Percentiles rank a stretch among this genome's conserved stretches.
Evolutionary conservation across 2,329 filamentous ascomycete genomes (phyloP).

Genomic region (Pezicula carpinea): DNA sequence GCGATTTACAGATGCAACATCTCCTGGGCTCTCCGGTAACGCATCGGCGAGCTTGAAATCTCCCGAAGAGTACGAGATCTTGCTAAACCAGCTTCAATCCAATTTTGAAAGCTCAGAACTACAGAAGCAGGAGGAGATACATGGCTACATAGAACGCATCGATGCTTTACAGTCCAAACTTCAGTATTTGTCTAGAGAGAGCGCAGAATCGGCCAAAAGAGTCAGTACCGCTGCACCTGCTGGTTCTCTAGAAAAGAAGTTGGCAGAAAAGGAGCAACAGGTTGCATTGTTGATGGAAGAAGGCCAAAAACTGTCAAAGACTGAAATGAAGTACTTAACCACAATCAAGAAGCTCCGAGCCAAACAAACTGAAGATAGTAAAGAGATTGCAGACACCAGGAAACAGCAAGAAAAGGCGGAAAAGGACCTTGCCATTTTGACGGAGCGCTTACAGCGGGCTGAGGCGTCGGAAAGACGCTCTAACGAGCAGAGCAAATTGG

Average conservation of each 20-base stretch:
- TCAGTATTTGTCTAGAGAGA: conserved; percentile 78
- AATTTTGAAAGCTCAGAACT: conserved; percentile 25
- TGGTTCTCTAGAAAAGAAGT: conserved; percentile 68
- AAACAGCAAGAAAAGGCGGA: conserved; percentile 55
- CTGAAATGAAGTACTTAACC: conserved; percentile 77
- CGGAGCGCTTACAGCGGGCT: conserved; percentile 42
- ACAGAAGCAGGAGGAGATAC: conserved; percentile 73
- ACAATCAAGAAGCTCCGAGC: conserved; percentile 76
- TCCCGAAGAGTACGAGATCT: conserved; percentile 33
- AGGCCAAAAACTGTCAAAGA: conserved; percentile 80
- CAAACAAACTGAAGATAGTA: conserved; percentile 62
- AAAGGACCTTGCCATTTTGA: conserved; percentile 43
- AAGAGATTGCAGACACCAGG: conserved; percentile 54
- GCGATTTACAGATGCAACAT: conserved; percentile 25
- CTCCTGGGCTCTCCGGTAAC: conserved; percentile 8
- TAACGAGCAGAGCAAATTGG: conserved; percentile 47
- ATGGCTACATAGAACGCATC: conserved; percentile 80
- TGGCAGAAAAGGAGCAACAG: conserved; percentile 86
- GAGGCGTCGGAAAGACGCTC: conserved; percentile 52
- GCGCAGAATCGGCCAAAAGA: conserved; percentile 69
- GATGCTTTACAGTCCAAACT: conserved; percentile 90
- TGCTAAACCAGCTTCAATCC: conserved; percentile 32
- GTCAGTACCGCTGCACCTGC: conserved; percentile 56
- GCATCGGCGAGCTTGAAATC: conserved; percentile 7
- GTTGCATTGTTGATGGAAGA: conserved; percentile 89